phyloP scores from a whole-genome alignment of 208 protist species.

The Kentomonas sorsogonicus region DNA sequence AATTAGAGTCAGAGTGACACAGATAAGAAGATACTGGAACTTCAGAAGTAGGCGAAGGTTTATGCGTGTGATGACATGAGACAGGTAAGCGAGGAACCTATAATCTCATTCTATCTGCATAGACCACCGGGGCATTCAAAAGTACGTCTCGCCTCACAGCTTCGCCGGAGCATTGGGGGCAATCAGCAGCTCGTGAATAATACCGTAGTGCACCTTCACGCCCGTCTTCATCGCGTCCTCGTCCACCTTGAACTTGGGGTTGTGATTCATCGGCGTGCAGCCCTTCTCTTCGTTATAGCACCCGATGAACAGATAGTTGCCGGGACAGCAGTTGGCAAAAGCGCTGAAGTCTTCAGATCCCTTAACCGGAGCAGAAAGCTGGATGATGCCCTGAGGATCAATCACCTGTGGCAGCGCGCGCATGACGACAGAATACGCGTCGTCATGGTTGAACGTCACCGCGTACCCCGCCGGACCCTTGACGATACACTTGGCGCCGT shows the following conservation, averaged over 20 bases:
- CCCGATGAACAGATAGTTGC: slow-evolving; percentile 43
- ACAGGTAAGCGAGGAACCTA: too few species aligned
- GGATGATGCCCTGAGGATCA: slow-evolving; percentile 18
- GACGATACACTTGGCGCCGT: slow-evolving; percentile 29
- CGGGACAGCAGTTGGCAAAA: slow-evolving; percentile 26
- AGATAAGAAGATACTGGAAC: too few species aligned
- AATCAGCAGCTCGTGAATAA: slow-evolving; percentile 15
- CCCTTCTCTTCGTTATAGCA: slow-evolving; percentile 25
- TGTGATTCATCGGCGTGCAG: slow-evolving; percentile 35
- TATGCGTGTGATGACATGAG: too few species aligned
- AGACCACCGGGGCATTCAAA: too few species aligned
- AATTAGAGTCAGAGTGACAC: too few species aligned
- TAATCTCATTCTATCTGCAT: too few species aligned
- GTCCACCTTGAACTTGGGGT: slow-evolving; percentile 40
- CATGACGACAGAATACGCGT: slow-evolving; percentile 30
- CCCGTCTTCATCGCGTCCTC: slow-evolving; percentile 45
- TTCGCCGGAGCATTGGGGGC: too few species aligned
- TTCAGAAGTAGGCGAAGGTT: too few species aligned
- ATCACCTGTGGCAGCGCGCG: slow-evolving; percentile 25
- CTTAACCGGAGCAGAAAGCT: too few species aligned
- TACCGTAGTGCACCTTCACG: slow-evolving; percentile 26
- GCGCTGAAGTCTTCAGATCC: slow-evolving; percentile 47
- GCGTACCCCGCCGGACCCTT: slow-evolving; percentile 30
- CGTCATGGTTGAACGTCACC: slow-evolving; percentile 38
- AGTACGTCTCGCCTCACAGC: too few species aligned